These are phyloP conservation scores for Curvularia sp. DNA, from an alignment of 2,329 filamentous ascomycete genomes.

Conservation along the genomic window DNA sequence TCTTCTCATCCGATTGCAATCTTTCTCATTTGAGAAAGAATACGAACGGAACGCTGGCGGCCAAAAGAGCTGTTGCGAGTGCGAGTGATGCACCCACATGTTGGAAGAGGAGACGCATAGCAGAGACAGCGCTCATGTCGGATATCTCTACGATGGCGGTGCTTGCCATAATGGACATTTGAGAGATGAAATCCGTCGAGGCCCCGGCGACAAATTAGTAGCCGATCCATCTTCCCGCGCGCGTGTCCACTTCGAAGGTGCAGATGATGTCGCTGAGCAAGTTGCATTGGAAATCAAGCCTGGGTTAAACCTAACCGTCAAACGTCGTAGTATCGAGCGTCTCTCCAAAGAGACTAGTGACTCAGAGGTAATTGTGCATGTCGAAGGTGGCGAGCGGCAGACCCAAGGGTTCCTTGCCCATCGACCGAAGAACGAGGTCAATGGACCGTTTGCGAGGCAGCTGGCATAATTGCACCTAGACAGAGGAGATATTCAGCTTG, in stretches of 20 bases:
- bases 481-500: no score
- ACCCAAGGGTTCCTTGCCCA: neutral
- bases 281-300: neutral
- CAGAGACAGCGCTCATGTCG: neutral
- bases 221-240: neutral
- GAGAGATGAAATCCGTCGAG: neutral
- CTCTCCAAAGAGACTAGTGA: neutral
- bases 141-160: neutral
- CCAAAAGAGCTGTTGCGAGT: neutral
- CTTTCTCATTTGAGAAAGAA: neutral
- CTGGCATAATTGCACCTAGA: no score
- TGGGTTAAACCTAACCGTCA: neutral
- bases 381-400: neutral
- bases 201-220: neutral
- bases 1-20: neutral
- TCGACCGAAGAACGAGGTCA: neutral
- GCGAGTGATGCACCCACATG: neutral
- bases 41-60: neutral
- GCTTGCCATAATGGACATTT: neutral
- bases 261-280: neutral
- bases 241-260: neutral
- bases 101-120: neutral
- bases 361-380: neutral
- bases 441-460: neutral
- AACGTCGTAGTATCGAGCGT: neutral